Base-by-base conservation (phyloP, 768 basidiomycete species). In the Filobasidium wieringae region DNA sequence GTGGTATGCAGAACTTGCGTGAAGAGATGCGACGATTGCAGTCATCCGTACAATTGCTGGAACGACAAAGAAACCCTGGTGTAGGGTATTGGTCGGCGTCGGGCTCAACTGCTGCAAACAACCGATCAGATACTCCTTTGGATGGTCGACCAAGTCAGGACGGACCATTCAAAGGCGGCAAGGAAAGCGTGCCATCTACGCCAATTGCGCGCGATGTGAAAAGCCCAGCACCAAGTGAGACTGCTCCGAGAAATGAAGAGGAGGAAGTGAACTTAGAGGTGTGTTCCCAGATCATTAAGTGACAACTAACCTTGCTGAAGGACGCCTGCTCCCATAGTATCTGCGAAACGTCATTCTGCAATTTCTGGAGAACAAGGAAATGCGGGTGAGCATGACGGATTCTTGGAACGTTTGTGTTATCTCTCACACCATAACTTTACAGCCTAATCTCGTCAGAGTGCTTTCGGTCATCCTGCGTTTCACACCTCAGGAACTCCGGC, bases 311-410 rank as follows among this genome's bases (percentile, higher is more conserved):
- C 24, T 19, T 2, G 29, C 26, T 27, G 15, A 7, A 0, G 22
- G 29, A 14, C 31, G 31, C 32, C 45, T 45, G 19, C 27, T 29
- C 26, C n/a, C 9, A 15, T 54, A 75, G 75, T 99, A 99, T 74
- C 74, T 99, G 45, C 80, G 95, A 58, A 97, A 97, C 72, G 87
- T 97, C 31, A 89, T 97, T 57, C 73, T 99, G 45, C 95, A 97
- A 72, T 99, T 99, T 77, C 78, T 99, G 51, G 95, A 99, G 71
- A 88, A 96, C 76, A 91, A 93, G 71, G 91, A 97, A 73, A 96
- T 96, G 91, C 80, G 95, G 76, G 91, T 91, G 68, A 71, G 88
- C 77, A 7, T 15, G n/a, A 45, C 14, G 30, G 8, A 32, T 5
- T 49, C 22, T 24, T 33, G 12, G n/a, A 40, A 40, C 4, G 40